Evolutionary conservation across 495 filamentous ascomycete genomes (phyloP).

Genomic region (Penicillium nucicola): DNA sequence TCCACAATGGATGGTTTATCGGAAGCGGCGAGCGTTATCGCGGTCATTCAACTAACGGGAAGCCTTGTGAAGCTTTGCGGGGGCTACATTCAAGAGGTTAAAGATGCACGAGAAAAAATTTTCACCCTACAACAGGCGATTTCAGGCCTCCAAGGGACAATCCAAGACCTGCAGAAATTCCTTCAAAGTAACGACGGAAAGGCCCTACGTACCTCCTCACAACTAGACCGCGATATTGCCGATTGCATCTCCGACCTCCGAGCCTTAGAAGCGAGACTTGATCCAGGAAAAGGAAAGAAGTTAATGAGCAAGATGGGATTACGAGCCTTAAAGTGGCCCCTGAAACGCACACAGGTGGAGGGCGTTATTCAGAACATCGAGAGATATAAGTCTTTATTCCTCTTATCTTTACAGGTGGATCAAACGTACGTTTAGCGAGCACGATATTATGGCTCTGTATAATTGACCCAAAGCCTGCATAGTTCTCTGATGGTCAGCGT

Average conservation of each 20-base stretch:
- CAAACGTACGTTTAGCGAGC: conserved; percentile 22
- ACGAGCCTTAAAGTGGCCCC: conserved; percentile 28
- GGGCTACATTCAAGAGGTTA: conserved; percentile 26
- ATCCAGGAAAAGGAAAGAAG: conserved; percentile 21
- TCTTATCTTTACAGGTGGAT: conserved; percentile 26
- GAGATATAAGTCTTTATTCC: conserved; percentile 29
- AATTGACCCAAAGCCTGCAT: conserved; percentile 7
- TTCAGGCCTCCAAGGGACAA: conserved; percentile 12
- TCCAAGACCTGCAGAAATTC: conserved; percentile 19
- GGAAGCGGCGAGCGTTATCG: conserved; percentile 18
- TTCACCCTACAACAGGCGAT: conserved; percentile 16
- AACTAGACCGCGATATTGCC: conserved; percentile 16
- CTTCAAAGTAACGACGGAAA: conserved; percentile 15
- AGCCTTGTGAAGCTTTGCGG: conserved; percentile 27
- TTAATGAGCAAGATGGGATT: conserved; percentile 27
- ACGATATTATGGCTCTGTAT: conserved; percentile 10
- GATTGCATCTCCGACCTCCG: conserved; percentile 23
- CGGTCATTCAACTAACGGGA: conserved; percentile 26
- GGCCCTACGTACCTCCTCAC: conserved; percentile 15
- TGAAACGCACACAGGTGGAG: conserved; percentile 27
- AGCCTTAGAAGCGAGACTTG: conserved; percentile 23
- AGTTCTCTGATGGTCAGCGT: conserved; percentile 18
- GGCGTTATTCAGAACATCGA: conserved; percentile 19
- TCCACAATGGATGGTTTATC: conserved; percentile 19
- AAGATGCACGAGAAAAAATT: conserved; percentile 26